These are phyloP conservation scores for Chlorella variabilis DNA, from an alignment of 163 green algal species.

Conservation along the genomic window DNA sequence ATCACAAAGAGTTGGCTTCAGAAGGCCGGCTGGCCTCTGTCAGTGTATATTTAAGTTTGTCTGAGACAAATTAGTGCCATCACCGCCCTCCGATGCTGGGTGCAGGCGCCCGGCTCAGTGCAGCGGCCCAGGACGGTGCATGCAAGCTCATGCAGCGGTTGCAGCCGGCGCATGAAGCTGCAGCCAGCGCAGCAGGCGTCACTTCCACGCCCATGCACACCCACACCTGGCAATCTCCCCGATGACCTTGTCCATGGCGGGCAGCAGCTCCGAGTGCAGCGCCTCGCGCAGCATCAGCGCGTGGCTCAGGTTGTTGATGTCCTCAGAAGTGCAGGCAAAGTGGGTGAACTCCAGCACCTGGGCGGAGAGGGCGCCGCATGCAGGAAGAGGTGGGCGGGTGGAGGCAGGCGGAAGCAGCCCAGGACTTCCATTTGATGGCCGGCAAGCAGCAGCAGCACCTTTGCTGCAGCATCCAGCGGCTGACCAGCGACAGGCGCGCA, in stretches of 20 bases:
- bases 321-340: slow-evolving; percentile 98
- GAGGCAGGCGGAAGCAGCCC: too few relatives aligned
- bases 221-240: slow-evolving; percentile 51
- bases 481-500: too few relatives aligned
- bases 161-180: too few relatives aligned
- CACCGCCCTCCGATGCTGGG: slow-evolving; percentile 22
- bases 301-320: slow-evolving; percentile 99
- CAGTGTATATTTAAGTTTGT: slow-evolving; percentile 60
- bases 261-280: slow-evolving; percentile 81
- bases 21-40: slow-evolving; percentile 39
- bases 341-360: slow-evolving; percentile 97
- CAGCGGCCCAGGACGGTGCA: not conserved
- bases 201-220: not conserved
- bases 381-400: not conserved
- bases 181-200: not conserved
- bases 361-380: not conserved
- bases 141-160: too few relatives aligned
- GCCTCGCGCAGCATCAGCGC: slow-evolving; percentile 95
- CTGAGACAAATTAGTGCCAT: slow-evolving; percentile 28
- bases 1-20: slow-evolving; percentile 39
- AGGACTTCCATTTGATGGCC: too few relatives aligned
- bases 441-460: too few relatives aligned
- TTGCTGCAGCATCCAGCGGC: too few relatives aligned
- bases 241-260: slow-evolving; percentile 93
- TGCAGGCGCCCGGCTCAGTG: too few relatives aligned